Evolutionary conservation across 1,139 yeast species (phyloP), one percentile per base, ranked within the genome.

Genomic region (Protomyces lactucae-debilis): DNA sequence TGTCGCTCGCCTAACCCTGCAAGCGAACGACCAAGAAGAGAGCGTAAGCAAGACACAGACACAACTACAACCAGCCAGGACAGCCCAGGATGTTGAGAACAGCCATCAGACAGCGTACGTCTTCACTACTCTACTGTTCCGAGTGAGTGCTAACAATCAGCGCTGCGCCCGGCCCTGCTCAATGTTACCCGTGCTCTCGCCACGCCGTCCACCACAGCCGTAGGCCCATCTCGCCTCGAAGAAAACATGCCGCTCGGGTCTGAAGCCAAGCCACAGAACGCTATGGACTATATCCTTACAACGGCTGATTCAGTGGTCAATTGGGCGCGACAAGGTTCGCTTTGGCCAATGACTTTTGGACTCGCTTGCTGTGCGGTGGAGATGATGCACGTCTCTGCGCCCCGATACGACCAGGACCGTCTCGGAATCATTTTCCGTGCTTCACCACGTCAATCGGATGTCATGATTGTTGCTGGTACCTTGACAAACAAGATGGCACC

Each of bases 381-480:
- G 78, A 89, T 89, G 96, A 89, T 89, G 96, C 96, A 89, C 77
- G 89, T 87, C 55, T 89, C 96, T 36, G 85, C 95, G 67, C 95
- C 96, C 68, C 82, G 96, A 76, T 89, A 89, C 78, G 96, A 89
- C 79, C 96, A 89, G 79, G 96, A 89, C 80, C 85, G 96, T 76
- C 81, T 89, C 75, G 96, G 96, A 72, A 88, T 89, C 75, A 89
- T 89, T 83, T 89, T 89, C 84, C 86, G 96, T 80, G 96, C 95
- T 46, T 87, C 95, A 55, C 96, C 96, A 66, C 88, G 96, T 79
- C 96, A 89, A 77, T 85, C 95, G 5, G 96, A 89, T 83, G 87
- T 89, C 71, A 88, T 89, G 89, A 89, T 89, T 79, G 95, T 89
- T 67, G 96, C 96, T 2, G 96, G 96, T 55, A 89, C 96, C 3